Conservation (phyloP, 2,329 filamentous ascomycete genomes). For the Penicillium expansum region DNA sequence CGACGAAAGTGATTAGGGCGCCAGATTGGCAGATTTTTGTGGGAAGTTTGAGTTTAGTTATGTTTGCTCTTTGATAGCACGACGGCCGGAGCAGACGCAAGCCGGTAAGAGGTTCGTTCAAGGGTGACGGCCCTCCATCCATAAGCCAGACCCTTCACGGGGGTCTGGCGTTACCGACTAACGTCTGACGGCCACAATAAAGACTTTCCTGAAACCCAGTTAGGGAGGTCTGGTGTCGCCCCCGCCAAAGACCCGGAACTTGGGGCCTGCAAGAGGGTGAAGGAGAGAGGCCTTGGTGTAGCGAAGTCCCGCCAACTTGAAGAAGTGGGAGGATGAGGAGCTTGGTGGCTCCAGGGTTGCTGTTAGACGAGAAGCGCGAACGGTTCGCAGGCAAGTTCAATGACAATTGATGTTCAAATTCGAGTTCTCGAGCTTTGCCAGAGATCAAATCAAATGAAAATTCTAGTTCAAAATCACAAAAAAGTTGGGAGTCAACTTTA, state of each 20-base stretch:
- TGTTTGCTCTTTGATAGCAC: slow-evolving; percentile 21
- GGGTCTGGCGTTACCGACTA: slow-evolving; percentile 42
- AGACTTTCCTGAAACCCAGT: slow-evolving; percentile 54
- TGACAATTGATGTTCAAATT: neutral
- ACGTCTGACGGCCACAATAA: slow-evolving; percentile 38
- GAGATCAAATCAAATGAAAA: neutral
- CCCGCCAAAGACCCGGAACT: slow-evolving; percentile 92
- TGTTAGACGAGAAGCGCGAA: slow-evolving; percentile 14
- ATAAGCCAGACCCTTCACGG: slow-evolving; percentile 45
- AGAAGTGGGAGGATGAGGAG: slow-evolving; percentile 52
- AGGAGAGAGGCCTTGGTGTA: slow-evolving; percentile 69
- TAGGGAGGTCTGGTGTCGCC: slow-evolving; percentile 98
- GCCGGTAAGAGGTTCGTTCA: slow-evolving; percentile 29
- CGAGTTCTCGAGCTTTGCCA: neutral
- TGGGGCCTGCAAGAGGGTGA: slow-evolving; percentile 88
- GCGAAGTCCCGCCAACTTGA: slow-evolving; percentile 91
- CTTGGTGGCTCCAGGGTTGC: slow-evolving; percentile 43
- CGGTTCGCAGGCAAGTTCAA: slow-evolving; percentile 19
- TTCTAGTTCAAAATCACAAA: too few species aligned
- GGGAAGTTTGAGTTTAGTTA: slow-evolving; percentile 1
- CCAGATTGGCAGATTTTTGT: slow-evolving; percentile 17
- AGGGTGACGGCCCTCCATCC: slow-evolving; percentile 34
- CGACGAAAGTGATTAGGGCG: slow-evolving; percentile 10
- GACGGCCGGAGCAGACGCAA: slow-evolving; percentile 25
- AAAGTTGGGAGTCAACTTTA: neutral